Conservation (phyloP, 2,329 filamentous ascomycete species). For the Torrubiella hemipterigena region DNA sequence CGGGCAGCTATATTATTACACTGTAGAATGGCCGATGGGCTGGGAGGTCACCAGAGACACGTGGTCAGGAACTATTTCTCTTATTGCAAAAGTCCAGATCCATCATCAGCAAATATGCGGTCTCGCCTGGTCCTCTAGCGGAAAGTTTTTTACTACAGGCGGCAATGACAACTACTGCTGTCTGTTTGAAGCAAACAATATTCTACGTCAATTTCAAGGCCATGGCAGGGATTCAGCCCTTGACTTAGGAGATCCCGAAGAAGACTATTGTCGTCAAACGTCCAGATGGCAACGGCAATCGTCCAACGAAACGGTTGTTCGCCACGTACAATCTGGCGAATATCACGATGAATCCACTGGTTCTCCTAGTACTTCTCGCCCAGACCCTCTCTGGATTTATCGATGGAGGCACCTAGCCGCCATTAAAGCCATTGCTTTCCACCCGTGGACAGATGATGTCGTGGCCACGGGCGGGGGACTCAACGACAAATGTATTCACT, state of each 20-base stretch:
- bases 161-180: constrained; percentile 88
- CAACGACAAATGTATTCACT: constrained; percentile 91
- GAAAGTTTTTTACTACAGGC: constrained; percentile 69
- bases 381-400: too few relatives aligned
- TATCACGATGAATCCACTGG: too few relatives aligned
- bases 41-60: constrained; percentile 51
- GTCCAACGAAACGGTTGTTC: not conserved
- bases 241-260: constrained; percentile 3
- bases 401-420: constrained; percentile 73
- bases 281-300: too few relatives aligned
- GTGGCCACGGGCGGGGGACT: constrained; percentile 87
- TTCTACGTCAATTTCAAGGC: constrained; percentile 24
- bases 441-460: constrained; percentile 80
- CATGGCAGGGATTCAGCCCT: too few relatives aligned
- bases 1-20: constrained; percentile 79
- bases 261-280: constrained; percentile 3
- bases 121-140: constrained; percentile 73
- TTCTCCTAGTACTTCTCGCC: too few relatives aligned
- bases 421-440: constrained; percentile 94
- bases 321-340: constrained; percentile 41
- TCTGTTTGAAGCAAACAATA: constrained; percentile 58
- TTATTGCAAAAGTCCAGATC: constrained; percentile 64
- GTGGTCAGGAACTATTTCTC: constrained; percentile 67
- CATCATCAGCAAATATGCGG: constrained; percentile 90
- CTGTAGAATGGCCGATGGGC: constrained; percentile 68